Percentiles rank a stretch among this genome's conserved stretches.
Evolutionary conservation across 371 early-diverging fungal genomes (phyloP).

Genomic region (Zychaea mexicana): DNA sequence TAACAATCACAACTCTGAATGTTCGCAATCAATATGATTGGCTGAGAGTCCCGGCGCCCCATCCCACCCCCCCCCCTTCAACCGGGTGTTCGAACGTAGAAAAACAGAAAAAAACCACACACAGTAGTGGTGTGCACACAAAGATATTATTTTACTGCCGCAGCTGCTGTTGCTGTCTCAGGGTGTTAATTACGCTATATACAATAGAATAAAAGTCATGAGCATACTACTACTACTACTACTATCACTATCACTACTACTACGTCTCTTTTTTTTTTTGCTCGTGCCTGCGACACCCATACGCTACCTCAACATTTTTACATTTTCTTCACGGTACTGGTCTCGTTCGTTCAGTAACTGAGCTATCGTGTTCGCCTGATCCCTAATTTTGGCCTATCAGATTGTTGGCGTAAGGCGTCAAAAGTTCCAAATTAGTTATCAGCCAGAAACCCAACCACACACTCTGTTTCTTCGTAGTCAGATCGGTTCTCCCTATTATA

Average conservation of each 20-base stretch:
- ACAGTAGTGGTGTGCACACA: not conserved
- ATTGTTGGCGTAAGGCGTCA: not conserved
- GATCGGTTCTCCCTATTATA: too few species aligned
- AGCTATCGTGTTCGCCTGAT: conserved; percentile 29
- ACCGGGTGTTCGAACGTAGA: not conserved
- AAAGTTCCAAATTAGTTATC: not conserved
- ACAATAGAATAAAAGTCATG: not conserved
- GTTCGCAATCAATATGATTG: not conserved
- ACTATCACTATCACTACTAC: too few species aligned
- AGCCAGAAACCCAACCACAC: too few species aligned
- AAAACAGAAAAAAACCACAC: not conserved
- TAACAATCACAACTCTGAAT: not conserved
- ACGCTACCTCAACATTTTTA: conserved; percentile 50
- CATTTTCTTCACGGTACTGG: conserved; percentile 43
- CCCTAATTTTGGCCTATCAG: conserved; percentile 37
- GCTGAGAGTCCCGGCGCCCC: not conserved
- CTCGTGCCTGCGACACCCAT: too few species aligned
- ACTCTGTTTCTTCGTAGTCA: too few species aligned
- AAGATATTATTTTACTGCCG: not conserved
- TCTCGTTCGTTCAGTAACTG: conserved; percentile 26
- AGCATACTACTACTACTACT: too few species aligned
- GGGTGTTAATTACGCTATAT: not conserved
- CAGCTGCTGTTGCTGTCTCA: not conserved
- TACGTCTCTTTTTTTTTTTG: too few species aligned
- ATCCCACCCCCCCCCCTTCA: too few species aligned